phyloP scores from a whole-genome alignment of 177 flowering plant genomes.

The Tripterygium wilfordii region DNA sequence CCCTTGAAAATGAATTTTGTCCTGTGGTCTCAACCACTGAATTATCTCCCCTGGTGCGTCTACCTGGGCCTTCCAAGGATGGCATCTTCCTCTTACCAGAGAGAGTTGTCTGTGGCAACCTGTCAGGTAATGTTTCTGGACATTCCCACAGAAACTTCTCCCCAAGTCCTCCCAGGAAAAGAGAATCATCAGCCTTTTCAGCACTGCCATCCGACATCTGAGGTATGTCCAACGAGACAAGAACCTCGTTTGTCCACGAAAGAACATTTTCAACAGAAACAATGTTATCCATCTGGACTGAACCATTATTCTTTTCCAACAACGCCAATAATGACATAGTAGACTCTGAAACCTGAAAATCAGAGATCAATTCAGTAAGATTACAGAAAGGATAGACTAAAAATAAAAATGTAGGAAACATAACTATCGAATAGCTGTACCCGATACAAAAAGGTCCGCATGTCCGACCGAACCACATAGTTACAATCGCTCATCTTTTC shows the following conservation, averaged over 20 bases:
- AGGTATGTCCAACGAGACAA: conserved; percentile 27
- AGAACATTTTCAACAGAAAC: conserved; percentile 12
- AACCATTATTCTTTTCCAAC: conserved; percentile 43
- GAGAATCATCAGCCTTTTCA: conserved; percentile 37
- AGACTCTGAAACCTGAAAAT: conserved; percentile 46
- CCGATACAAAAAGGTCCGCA: conserved; percentile 29
- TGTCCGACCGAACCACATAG: conserved; percentile 14
- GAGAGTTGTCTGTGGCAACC: conserved; percentile 42
- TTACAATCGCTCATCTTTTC: conserved; percentile 25
- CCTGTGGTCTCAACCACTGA: conserved; percentile 37
- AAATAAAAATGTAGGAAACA: conserved; percentile 1
- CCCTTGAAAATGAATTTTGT: conserved; percentile 51
- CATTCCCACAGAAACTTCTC: conserved; percentile 88
- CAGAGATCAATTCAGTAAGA: not conserved
- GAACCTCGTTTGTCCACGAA: conserved; percentile 18
- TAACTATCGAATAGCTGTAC: conserved; percentile 19
- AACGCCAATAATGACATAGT: conserved; percentile 43
- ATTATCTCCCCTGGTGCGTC: conserved; percentile 73
- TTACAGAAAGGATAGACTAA: not conserved
- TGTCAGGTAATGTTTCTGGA: conserved; percentile 84
- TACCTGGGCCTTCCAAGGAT: conserved; percentile 54
- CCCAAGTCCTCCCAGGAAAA: conserved; percentile 41
- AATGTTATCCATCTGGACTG: conserved; percentile 31
- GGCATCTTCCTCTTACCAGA: conserved; percentile 62
- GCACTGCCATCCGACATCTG: conserved; percentile 22